Evolutionary conservation across 129 eudicot genomes (phyloP), one percentile per base, ranked within the genome.

Genomic region (Flaveria bidentis): DNA sequence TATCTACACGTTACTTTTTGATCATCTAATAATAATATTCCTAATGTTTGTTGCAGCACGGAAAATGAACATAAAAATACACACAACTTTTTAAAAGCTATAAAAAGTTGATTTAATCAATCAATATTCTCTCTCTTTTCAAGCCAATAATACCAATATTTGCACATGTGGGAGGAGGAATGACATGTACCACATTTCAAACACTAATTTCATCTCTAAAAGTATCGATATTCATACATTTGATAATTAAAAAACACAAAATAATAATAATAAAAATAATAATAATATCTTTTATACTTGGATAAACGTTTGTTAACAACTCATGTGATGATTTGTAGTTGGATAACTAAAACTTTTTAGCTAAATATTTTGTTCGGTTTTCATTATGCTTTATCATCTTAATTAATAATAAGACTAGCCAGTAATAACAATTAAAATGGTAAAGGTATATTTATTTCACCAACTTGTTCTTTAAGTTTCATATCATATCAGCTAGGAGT

Each of bases 81-180:
- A 66, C 52, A 70, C 79, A 30, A 74, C 80, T 80, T 80, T 80
- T 74, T 67, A 17, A 74, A 67, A 67, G 84, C 74, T 69, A 63
- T 73, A 65, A 65, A 80, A 80, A 65, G 79, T 65, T 73, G 74
- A 80, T 55, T 80, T 36, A 66, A 80, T 79, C 79, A 80, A 80
- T 80, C 79, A 73, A 56, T 67, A 53, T 26, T 65, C 52, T 64
- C 36, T 16, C 6, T 23, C 39, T 61, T 53, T 78, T 61, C 44
- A 45, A 55, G 84, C 74, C 75, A 80, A 73, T 74, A 74, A 80
- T 80, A 55, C 33, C 51, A 80, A 74, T 55, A 74, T 74, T 13
- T 67, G 75, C 53, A 66, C 70, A 80, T 80, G 70, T 67, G 80
- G 49, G 39, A 22, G 16, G 79, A 53, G 62, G 79, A 78, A 80